Conservation (phyloP, 768 basidiomycete genomes). For the Kondoa malvinella region DNA sequence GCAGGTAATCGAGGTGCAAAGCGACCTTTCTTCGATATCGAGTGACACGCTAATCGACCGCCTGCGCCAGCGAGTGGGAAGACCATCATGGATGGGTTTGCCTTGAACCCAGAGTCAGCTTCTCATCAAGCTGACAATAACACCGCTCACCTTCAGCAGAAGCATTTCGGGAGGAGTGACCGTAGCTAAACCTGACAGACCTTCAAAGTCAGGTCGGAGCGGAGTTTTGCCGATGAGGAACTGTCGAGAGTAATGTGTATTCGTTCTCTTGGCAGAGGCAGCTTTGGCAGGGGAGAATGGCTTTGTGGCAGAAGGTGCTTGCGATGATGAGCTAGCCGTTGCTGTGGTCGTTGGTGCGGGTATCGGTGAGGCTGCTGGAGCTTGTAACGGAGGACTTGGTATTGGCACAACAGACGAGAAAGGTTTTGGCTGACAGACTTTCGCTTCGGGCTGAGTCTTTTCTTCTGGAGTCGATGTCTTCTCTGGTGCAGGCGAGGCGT, state of each 20-base stretch:
- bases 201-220: slow-evolving; percentile 32
- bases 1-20: slow-evolving; percentile 28
- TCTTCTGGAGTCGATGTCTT: too few species aligned
- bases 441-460: too few species aligned
- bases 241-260: slow-evolving; percentile 32
- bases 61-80: slow-evolving; percentile 34
- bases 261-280: background rate
- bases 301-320: background rate
- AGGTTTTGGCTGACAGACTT: too few species aligned
- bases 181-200: slow-evolving; percentile 29
- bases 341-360: slow-evolving; percentile 49
- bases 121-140: too few species aligned
- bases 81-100: slow-evolving; percentile 28
- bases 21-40: slow-evolving; percentile 29
- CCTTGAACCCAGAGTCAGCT: too few species aligned
- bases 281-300: background rate
- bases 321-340: slow-evolving; percentile 1
- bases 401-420: background rate
- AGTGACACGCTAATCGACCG: slow-evolving; percentile 31
- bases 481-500: too few species aligned
- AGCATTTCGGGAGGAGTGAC: slow-evolving; percentile 29
- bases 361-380: slow-evolving; percentile 62
- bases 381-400: background rate
- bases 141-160: too few species aligned
- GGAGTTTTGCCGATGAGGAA: slow-evolving; percentile 33